Base-by-base conservation (phyloP, 306 rosid genomes). In the Prunus padus region DNA sequence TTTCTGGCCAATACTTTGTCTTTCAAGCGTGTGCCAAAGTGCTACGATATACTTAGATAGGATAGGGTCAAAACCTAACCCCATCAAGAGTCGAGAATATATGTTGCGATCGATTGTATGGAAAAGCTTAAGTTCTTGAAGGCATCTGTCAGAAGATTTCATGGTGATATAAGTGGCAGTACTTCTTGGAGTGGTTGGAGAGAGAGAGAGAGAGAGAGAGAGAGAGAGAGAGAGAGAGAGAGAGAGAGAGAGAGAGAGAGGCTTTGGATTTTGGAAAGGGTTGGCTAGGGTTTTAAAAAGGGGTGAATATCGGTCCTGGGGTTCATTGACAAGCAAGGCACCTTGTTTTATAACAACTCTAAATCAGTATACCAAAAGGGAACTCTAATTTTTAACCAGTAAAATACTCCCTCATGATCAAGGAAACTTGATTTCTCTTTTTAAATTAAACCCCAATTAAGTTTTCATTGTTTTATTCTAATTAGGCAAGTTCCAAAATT, bases 1-100 rank as follows among this genome's bases (percentile, higher is more conserved):
- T 3, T 56, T 2, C 67, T 8, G 14, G 33, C 8, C n/a, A 16
- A 37, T 37, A 37, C 40, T 23, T 13, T 1, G 10, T 40, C 12
- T 45, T 30, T 79, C 82, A 4, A 79, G 61, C 47, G 50, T 65
- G 55, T 25, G 28, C 82, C 78, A 79, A 1, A 79, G 72, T 19
- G 62, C 78, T 31, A 68, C 25, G n/a, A 65, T 26, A n/a, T 13
- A 3, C 73, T 65, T 72, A 51, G 61, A 55, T 25, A 4, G 42
- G 23, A 15, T n/a, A 6, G 47, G 68, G 28, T 66, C 67, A 2
- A 79, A 65, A n/a, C 68, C 51, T 44, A 54, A 16, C 18, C 31
- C 28, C 14, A 55, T 4, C 7, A 50, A 7, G 11, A 79, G 28
- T 11, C 69, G 74, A 55, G 3, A 57, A 5, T 55, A 79, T 46